phyloP scores from a whole-genome alignment of 768 basidiomycete genomes.

The Termitomyces sp. region DNA sequence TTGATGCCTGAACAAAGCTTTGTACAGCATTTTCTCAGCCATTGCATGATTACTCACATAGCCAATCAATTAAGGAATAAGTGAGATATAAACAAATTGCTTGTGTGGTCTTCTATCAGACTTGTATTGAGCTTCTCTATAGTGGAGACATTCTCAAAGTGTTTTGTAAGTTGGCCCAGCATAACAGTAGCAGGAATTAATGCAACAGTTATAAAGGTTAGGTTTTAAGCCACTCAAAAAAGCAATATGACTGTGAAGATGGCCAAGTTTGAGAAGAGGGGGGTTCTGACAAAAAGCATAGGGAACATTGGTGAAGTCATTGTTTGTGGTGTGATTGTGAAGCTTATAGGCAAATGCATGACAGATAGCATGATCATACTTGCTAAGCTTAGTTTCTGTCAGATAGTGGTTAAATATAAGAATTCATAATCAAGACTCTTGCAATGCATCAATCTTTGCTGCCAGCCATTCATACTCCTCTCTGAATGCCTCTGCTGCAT shows the following conservation, averaged over 20 bases:
- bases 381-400: constrained; percentile 17
- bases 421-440: background rate
- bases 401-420: background rate
- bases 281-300: constrained; percentile 19
- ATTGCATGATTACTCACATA: constrained; percentile 17
- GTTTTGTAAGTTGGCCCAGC: constrained; percentile 25
- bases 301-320: constrained; percentile 17
- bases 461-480: constrained; percentile 16
- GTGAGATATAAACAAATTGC: constrained; percentile 31
- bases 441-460: constrained; percentile 11
- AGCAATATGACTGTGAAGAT: constrained; percentile 7
- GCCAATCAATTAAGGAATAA: constrained; percentile 30
- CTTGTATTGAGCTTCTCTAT: constrained; percentile 20
- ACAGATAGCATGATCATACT: constrained; percentile 20
- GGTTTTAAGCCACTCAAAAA: constrained; percentile 31
- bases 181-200: constrained; percentile 36
- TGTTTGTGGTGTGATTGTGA: background rate
- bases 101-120: constrained; percentile 14
- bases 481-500: constrained; percentile 5
- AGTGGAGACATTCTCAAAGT: constrained; percentile 28
- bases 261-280: background rate
- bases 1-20: constrained; percentile 10
- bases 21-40: constrained; percentile 8
- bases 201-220: constrained; percentile 33
- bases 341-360: constrained; percentile 4